Base-by-base conservation (phyloP, 2,329 filamentous ascomycete species). In the Fusarium euwallaceae region DNA sequence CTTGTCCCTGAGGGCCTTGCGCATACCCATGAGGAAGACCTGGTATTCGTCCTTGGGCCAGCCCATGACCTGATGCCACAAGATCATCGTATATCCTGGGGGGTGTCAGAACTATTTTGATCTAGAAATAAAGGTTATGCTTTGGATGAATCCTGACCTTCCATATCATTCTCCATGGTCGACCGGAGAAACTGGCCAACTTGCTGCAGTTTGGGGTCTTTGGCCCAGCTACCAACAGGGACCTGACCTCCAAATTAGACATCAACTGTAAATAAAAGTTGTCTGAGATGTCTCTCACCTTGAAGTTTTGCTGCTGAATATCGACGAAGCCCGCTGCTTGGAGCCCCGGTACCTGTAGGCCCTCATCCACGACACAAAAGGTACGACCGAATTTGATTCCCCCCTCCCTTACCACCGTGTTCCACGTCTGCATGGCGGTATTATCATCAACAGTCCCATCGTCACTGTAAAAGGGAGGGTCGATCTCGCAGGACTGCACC, bases 111-210 rank as follows among this genome's bases (percentile, higher is more conserved):
- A 16, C 8, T n/a, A 20, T 6, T 4, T n/a, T 29, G 16, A n/a
- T 16, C 9, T 2, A n/a, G 45, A 17, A 34, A 6, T 22, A 12
- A 6, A 20, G 20, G n/a, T 6, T n/a, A 20, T 14, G n/a, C 16
- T 10, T 2, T 32, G 3, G 4, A 39, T 7, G 11, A 20, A 9
- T 6, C 12, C 32, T 20, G 24, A 71, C 69, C 69, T 65, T 71
- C 65, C 8, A 61, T 55, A 10, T 71, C 69, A n/a, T 71, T 71
- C 29, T 71, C 69, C 69, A 71, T 62, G 9, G 69, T 71, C 16
- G 66, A 39, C n/a, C 59, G 62, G 17, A 71, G 56, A 43, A 62
- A 71, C 48, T 48, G 39, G 4, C 69, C 69, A 1, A 65, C 66
- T 12, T 71, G 55, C 12, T 39, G 29, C 14, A 66, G 65, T 2